Conservation (phyloP, 2,329 filamentous ascomycete genomes). For the Hypoxylon sp. region DNA sequence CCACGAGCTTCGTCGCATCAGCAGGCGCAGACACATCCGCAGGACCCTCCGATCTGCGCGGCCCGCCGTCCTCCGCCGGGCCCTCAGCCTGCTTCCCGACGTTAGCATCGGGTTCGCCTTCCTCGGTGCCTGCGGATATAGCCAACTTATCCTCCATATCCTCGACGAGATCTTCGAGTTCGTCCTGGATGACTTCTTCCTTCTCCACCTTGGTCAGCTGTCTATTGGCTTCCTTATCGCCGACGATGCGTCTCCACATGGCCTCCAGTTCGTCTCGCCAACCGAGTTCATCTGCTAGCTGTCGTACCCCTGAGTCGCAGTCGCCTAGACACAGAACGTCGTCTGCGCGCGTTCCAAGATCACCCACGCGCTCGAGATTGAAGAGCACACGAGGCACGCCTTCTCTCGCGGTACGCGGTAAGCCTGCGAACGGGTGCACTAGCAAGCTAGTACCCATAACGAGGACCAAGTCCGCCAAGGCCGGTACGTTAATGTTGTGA, state of each 20-base stretch:
- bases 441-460: constrained; percentile 90
- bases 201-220: constrained; percentile 59
- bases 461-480: constrained; percentile 81
- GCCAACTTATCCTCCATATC: constrained; percentile 54
- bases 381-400: constrained; percentile 84
- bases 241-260: constrained; percentile 79
- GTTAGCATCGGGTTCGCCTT: constrained; percentile 39
- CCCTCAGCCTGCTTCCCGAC: constrained; percentile 31
- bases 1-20: constrained; percentile 36
- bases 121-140: constrained; percentile 43
- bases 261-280: constrained; percentile 88
- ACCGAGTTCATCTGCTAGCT: constrained; percentile 83
- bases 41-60: constrained; percentile 17
- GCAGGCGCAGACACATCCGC: constrained; percentile 17
- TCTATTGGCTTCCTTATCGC: constrained; percentile 70
- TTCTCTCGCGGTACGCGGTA: constrained; percentile 76
- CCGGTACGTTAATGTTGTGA: constrained; percentile 67
- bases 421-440: constrained; percentile 89
- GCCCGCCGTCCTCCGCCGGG: constrained; percentile 20
- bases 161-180: constrained; percentile 57
- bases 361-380: constrained; percentile 87
- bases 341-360: constrained; percentile 81
- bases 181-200: constrained; percentile 58
- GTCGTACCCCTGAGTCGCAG: constrained; percentile 85
- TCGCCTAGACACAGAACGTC: constrained; percentile 88